phyloP scores from a whole-genome alignment of 2,329 filamentous ascomycete species.

The Coniochaeta sp. region DNA sequence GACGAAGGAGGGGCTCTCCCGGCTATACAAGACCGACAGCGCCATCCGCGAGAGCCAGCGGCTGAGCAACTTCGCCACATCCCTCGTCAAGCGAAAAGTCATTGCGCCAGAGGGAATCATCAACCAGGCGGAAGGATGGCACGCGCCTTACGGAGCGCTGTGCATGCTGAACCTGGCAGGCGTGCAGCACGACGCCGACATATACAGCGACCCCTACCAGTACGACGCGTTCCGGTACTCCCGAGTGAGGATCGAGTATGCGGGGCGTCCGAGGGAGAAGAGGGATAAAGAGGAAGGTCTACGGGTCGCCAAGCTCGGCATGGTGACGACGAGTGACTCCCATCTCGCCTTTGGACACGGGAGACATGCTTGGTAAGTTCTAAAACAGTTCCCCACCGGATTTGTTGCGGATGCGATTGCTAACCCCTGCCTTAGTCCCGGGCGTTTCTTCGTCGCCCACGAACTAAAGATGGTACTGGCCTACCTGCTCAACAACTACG shows the following conservation, averaged over 20 bases:
- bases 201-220: constrained; percentile 31
- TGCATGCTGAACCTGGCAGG: constrained; percentile 36
- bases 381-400: too few species aligned
- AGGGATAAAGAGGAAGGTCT: constrained; percentile 23
- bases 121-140: constrained; percentile 33
- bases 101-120: constrained; percentile 27
- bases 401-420: background rate
- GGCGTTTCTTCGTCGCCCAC: constrained; percentile 48
- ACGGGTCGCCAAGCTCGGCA: constrained; percentile 33
- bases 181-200: constrained; percentile 37
- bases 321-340: constrained; percentile 45
- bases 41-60: constrained; percentile 47
- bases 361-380: constrained; percentile 38
- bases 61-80: constrained; percentile 37
- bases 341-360: constrained; percentile 52
- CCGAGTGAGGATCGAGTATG: constrained; percentile 30
- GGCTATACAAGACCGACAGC: constrained; percentile 40
- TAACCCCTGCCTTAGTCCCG: constrained; percentile 27
- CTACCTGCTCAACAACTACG: constrained; percentile 44
- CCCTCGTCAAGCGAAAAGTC: constrained; percentile 39
- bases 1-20: constrained; percentile 36
- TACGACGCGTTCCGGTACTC: constrained; percentile 45
- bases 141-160: constrained; percentile 34
- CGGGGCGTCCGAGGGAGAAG: constrained; percentile 18
- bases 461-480: constrained; percentile 49